These are phyloP conservation scores for Ogataea allantospora DNA, from an alignment of 805 yeast species.

Conservation along the genomic window DNA sequence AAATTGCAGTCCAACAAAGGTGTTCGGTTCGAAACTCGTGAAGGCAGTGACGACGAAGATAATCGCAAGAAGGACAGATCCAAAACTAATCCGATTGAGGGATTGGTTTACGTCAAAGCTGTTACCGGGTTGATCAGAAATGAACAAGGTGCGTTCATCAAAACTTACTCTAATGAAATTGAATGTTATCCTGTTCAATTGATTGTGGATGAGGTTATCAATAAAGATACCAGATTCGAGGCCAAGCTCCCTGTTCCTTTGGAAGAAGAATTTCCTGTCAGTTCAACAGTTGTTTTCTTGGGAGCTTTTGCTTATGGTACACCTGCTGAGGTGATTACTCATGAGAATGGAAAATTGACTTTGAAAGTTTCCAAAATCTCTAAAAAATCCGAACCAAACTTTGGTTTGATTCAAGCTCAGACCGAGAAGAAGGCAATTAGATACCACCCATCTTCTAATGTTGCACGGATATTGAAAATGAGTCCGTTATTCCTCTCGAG, in stretches of 20 bases:
- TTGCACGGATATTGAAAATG: conserved; percentile 55
- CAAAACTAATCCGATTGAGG: conserved; percentile 38
- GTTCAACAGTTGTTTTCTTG: conserved; percentile 69
- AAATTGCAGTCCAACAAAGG: conserved; percentile 58
- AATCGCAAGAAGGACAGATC: conserved; percentile 3
- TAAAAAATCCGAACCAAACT: conserved; percentile 54
- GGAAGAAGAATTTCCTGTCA: conserved; percentile 77
- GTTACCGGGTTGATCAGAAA: conserved; percentile 77
- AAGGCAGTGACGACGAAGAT: not conserved
- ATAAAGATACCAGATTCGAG: conserved; percentile 70
- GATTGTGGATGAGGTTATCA: conserved; percentile 68
- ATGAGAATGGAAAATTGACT: conserved; percentile 41
- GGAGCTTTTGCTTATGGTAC: conserved; percentile 90
- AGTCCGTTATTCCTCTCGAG: conserved; percentile 69
- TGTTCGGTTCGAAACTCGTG: conserved; percentile 20
- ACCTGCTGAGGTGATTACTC: conserved; percentile 64
- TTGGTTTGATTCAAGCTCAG: conserved; percentile 60
- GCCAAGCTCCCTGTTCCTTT: conserved; percentile 77
- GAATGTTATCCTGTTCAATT: conserved; percentile 75
- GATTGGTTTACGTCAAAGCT: conserved; percentile 66
- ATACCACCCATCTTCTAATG: conserved; percentile 66
- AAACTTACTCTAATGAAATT: conserved; percentile 56
- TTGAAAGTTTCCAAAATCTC: conserved; percentile 53
- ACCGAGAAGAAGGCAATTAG: conserved; percentile 54
- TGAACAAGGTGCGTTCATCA: conserved; percentile 70